Conservation (phyloP, 2,329 filamentous ascomycete genomes). For the Alternaria brassicae region DNA sequence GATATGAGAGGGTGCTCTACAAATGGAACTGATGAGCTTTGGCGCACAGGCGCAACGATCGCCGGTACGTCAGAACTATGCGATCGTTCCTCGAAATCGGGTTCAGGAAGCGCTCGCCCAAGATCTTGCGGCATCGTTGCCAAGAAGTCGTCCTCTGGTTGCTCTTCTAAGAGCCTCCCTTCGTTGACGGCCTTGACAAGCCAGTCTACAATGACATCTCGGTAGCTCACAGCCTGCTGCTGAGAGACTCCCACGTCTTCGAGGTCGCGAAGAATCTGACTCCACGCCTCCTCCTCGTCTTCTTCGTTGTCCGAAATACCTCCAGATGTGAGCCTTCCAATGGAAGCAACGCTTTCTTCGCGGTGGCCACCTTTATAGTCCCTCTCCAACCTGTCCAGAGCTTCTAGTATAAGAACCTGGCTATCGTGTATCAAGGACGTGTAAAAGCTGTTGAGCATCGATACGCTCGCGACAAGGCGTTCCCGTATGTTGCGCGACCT, state of each 20-base stretch:
- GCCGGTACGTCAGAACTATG: conserved; percentile 7
- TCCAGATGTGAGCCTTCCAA: conserved; percentile 30
- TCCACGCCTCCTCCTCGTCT: conserved; percentile 40
- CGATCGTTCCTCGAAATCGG: background rate
- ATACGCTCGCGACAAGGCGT: conserved; percentile 33
- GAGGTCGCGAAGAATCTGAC: conserved; percentile 41
- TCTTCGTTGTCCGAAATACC: conserved; percentile 18
- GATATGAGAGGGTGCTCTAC: background rate
- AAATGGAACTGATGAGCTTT: background rate
- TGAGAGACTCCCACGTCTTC: conserved; percentile 41
- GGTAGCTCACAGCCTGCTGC: conserved; percentile 32
- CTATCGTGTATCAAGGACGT: conserved; percentile 37
- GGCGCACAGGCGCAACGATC: background rate
- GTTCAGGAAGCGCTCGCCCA: conserved; percentile 1
- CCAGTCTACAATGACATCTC: conserved; percentile 41
- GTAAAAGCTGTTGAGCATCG: conserved; percentile 40
- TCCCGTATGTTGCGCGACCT: conserved; percentile 29
- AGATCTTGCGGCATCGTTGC: conserved; percentile 13
- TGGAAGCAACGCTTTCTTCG: conserved; percentile 38
- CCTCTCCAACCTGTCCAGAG: conserved; percentile 37
- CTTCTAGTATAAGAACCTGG: conserved; percentile 40
- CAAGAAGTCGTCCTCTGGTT: conserved; percentile 11
- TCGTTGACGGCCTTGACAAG: conserved; percentile 42
- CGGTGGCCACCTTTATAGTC: conserved; percentile 42
- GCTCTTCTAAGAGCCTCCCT: conserved; percentile 37